Conservation (phyloP, 352 stramenopile species). For the Peronospora belbahrii region DNA sequence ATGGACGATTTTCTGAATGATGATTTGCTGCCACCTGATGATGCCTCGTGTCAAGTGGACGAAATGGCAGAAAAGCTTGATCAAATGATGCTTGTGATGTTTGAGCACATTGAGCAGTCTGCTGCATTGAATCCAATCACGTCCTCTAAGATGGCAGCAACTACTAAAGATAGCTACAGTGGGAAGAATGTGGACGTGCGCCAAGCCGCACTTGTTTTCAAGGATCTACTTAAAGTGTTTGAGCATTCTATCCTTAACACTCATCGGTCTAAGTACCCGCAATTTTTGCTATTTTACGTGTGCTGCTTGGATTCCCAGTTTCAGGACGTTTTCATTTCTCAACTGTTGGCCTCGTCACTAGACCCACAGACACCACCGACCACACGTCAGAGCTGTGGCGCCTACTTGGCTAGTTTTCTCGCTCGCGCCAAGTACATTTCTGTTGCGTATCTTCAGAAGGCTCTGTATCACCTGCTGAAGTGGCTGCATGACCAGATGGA, state of each 20-base stretch:
- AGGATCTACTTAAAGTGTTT: constrained; percentile 77
- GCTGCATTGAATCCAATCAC: constrained; percentile 1
- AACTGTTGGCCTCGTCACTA: constrained; percentile 64
- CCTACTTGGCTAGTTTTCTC: constrained; percentile 95
- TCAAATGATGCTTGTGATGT: constrained; percentile 84
- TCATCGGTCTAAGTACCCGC: constrained; percentile 89
- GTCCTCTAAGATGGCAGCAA: background rate
- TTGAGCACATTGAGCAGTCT: constrained; percentile 68
- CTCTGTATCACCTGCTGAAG: constrained; percentile 88
- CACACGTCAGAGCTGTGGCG: constrained; percentile 89
- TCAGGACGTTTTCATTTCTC: constrained; percentile 78
- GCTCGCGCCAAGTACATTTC: constrained; percentile 91
- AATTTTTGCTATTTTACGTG: constrained; percentile 89
- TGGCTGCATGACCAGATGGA: constrained; percentile 94
- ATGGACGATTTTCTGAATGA: constrained; percentile 80
- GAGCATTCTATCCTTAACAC: constrained; percentile 84
- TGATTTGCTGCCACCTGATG: constrained; percentile 53
- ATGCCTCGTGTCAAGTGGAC: constrained; percentile 39
- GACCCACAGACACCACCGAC: constrained; percentile 80
- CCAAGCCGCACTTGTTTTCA: constrained; percentile 58
- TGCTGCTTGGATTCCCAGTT: constrained; percentile 70
- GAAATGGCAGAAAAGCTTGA: constrained; percentile 86
- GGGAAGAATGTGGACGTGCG: constrained; percentile 32
- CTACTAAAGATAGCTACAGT: background rate
- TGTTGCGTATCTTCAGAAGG: constrained; percentile 88